phyloP scores from a whole-genome alignment of 192 early-diverging fungal genomes.

The Entomortierella beljakovae region DNA sequence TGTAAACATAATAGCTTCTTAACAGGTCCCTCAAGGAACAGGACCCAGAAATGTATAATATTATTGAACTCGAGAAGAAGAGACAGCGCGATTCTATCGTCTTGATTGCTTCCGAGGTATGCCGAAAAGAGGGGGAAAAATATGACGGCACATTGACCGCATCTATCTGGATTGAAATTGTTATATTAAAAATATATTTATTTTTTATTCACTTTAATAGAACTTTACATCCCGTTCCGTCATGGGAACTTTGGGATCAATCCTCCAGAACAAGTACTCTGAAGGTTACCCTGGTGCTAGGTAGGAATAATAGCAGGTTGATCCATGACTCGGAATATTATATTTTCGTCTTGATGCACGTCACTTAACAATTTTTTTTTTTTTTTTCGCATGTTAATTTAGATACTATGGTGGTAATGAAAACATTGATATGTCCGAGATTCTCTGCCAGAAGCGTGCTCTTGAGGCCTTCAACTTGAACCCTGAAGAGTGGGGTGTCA shows the following conservation, averaged over 20 bases:
- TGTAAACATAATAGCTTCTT: conserved; percentile 68
- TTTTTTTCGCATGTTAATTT: background rate
- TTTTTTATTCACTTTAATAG: conserved; percentile 48
- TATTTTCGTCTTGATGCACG: background rate
- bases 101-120: conserved; percentile 95
- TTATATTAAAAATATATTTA: background rate
- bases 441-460: conserved; percentile 94
- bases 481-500: conserved; percentile 93
- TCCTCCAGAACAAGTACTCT: conserved; percentile 99
- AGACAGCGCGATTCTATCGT: conserved; percentile 93
- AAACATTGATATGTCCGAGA: conserved; percentile 95
- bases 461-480: conserved; percentile 93
- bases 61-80: conserved; percentile 95
- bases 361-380: background rate
- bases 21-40: conserved; percentile 79
- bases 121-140: background rate
- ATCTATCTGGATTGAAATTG: too few relatives aligned
- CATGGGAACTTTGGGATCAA: conserved; percentile 95
- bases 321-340: background rate
- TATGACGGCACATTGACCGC: background rate
- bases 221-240: conserved; percentile 98
- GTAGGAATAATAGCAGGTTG: too few relatives aligned
- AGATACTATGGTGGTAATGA: conserved; percentile 99
- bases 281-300: conserved; percentile 97
- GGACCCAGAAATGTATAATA: conserved; percentile 93